These are phyloP conservation scores for Gossypium mustelinum DNA, from an alignment of 345 rosid genomes.

Conservation along the genomic window DNA sequence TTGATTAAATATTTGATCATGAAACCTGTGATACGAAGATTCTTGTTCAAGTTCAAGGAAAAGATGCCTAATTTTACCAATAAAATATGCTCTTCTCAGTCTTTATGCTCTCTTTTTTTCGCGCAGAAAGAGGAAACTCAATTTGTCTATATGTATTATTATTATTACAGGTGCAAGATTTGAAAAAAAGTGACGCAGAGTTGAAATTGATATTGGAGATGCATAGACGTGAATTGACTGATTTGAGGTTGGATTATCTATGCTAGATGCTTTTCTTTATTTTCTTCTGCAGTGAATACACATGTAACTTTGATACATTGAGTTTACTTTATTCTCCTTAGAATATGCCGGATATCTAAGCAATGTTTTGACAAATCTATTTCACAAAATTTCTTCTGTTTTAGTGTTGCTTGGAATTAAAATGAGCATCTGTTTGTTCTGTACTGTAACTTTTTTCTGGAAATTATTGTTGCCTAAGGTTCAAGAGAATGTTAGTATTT, in stretches of 20 bases:
- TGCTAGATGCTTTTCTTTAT: neutral
- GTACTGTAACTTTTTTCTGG: neutral
- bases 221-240: conserved; percentile 73
- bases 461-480: neutral
- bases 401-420: neutral
- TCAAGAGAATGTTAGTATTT: neutral
- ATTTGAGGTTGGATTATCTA: conserved; percentile 51
- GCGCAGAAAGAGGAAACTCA: neutral
- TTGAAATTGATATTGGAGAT: conserved; percentile 77
- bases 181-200: conserved; percentile 61
- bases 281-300: neutral
- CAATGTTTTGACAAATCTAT: neutral
- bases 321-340: neutral
- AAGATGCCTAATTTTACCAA: neutral
- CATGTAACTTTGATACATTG: neutral
- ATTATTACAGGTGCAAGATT: conserved; percentile 59
- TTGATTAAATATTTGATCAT: conserved; percentile 1
- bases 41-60: conserved; percentile 3
- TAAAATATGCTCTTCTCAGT: neutral
- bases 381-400: neutral
- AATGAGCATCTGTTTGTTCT: neutral
- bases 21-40: neutral
- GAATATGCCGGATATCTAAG: neutral
- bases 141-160: neutral
- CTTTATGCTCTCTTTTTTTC: neutral